Conservation (phyloP, 352 stramenopile species). For the Globisporangium nagaii region DNA sequence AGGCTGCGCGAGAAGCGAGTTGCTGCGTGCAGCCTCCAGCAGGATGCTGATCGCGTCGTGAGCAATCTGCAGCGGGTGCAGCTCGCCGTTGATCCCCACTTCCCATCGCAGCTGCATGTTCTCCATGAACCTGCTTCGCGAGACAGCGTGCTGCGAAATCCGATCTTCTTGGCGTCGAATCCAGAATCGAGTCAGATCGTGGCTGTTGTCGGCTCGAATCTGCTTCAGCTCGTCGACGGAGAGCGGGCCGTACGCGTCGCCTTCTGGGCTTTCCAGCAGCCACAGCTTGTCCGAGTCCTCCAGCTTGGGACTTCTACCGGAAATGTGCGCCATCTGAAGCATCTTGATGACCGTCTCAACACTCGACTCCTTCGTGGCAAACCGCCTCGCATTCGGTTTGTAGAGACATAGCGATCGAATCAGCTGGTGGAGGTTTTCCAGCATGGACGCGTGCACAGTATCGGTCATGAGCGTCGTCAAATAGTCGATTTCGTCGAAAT, state of each 20-base stretch:
- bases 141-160: slow-evolving; percentile 20
- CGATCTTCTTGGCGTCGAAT: slow-evolving; percentile 28
- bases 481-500: slow-evolving; percentile 72
- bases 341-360: slow-evolving; percentile 53
- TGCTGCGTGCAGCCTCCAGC: slow-evolving; percentile 56
- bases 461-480: slow-evolving; percentile 56
- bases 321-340: slow-evolving; percentile 57
- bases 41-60: slow-evolving; percentile 68
- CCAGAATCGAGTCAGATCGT: slow-evolving; percentile 24
- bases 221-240: slow-evolving; percentile 51
- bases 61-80: slow-evolving; percentile 51
- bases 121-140: slow-evolving; percentile 44
- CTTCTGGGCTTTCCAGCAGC: slow-evolving; percentile 30
- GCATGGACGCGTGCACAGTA: slow-evolving; percentile 51
- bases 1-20: slow-evolving; percentile 28
- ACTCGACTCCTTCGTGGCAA: slow-evolving; percentile 28
- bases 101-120: slow-evolving; percentile 79
- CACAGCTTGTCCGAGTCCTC: slow-evolving; percentile 34
- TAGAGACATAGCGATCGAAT: slow-evolving; percentile 51
- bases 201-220: slow-evolving; percentile 20
- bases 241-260: slow-evolving; percentile 22
- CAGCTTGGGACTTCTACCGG: slow-evolving; percentile 20
- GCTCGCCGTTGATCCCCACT: slow-evolving; percentile 41
- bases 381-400: slow-evolving; percentile 44
- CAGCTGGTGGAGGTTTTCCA: slow-evolving; percentile 49